Percentiles rank a stretch among this genome's conserved stretches.
phyloP scores from a whole-genome alignment of 495 filamentous ascomycete species.

The Aspergillus cristatus region DNA sequence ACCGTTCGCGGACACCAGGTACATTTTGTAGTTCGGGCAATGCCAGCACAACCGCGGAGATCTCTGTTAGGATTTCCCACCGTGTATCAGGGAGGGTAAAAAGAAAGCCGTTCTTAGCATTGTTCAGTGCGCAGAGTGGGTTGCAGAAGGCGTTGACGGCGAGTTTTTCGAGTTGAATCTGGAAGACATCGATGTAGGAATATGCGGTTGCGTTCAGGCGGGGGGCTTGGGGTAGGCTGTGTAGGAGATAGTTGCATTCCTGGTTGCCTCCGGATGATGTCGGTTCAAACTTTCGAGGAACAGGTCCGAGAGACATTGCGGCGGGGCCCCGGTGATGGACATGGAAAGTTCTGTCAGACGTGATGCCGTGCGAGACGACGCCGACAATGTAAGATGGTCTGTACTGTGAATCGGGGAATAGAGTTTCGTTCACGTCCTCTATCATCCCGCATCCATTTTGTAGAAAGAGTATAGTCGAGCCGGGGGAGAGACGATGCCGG shows the following conservation, averaged over 20 bases:
- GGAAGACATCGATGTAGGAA: conserved; percentile 18
- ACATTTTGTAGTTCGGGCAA: conserved; percentile 49
- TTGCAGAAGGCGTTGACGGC: conserved; percentile 64
- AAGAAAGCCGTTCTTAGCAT: conserved; percentile 55
- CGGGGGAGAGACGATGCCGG: conserved; percentile 43
- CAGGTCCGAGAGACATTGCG: conserved; percentile 42
- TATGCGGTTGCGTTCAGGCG: conserved; percentile 19
- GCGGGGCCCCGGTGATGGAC: conserved; percentile 49
- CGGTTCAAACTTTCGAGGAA: conserved; percentile 16
- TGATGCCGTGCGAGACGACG: conserved; percentile 52
- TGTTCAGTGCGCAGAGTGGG: conserved; percentile 57
- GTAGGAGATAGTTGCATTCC: conserved; percentile 22
- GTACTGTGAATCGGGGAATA: conserved; percentile 48
- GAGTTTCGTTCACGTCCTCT: conserved; percentile 47
- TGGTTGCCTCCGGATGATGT: conserved; percentile 6
- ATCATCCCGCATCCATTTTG: conserved; percentile 66
- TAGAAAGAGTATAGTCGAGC: conserved; percentile 61
- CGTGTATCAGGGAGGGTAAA: conserved; percentile 37
- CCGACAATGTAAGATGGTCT: conserved; percentile 63
- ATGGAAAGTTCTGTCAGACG: conserved; percentile 41
- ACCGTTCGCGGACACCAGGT: conserved; percentile 37
- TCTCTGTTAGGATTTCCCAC: conserved; percentile 45
- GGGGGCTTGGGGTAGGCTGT: conserved; percentile 17
- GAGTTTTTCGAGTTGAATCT: conserved; percentile 60
- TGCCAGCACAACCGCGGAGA: conserved; percentile 38